Evolutionary conservation across 164 flowering plant genomes (phyloP), one percentile per base, ranked within the genome.

Genomic region (Litsea cubeba): DNA sequence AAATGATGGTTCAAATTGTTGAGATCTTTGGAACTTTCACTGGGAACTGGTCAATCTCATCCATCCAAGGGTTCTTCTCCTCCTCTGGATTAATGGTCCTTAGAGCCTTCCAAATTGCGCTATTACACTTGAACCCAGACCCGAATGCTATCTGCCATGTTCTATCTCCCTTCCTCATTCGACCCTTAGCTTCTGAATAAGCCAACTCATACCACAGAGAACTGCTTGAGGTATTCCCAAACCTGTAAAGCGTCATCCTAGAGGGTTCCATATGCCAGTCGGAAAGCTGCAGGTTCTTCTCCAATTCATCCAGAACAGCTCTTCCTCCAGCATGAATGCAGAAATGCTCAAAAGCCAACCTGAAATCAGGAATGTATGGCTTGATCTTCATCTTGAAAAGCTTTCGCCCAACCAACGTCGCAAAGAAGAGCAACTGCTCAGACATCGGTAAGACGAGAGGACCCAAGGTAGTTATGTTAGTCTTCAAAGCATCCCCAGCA

Each of bases 181-280:
- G 87, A 63, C 91, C 95, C 54, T 90, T 90, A 26, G 89, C 89
- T 75, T 90, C 94, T n/a, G 86, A 68, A 69, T 88, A 90, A 50
- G 92, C 91, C 87, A 92, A 79, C 75, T 92, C 97, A 66, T 90
- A 92, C 97, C 97, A 92, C 3, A 88, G 84, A 20, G 94, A 90
- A 79, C 95, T 87, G 81, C 95, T 90, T 1, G 95, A 90, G 23
- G 95, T 88, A 83, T 90, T 90, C 22, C 95, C 95, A 63, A 88
- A 90, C 7, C 91, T 81, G 73, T 84, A 28, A 7, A 90, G 88
- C 0, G 92, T 90, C 95, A 90, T 90, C 80, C 95, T 84, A 8
- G 97, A 92, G 14, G 97, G 97, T 69, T 92, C 93, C 93, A 92
- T 92, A 64, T 92, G 90, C 93, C 97, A 88, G 50, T 89, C 91